These are phyloP conservation scores for Eurotiales sp. DNA, from an alignment of 2,329 filamentous ascomycete genomes.

Conservation along the genomic window DNA sequence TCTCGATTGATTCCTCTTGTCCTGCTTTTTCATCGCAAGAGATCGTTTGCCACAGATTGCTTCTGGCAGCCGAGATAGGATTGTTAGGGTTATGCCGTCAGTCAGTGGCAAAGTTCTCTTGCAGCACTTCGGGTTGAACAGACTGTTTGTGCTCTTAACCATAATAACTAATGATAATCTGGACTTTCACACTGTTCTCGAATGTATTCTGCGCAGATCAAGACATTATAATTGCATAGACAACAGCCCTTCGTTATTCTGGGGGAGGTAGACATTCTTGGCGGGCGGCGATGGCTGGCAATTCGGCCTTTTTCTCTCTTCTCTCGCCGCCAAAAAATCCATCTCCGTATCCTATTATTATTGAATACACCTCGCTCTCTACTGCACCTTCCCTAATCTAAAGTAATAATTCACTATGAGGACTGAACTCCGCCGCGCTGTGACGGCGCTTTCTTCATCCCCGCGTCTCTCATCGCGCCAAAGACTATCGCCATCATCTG, in stretches of 20 bases:
- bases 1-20: neutral
- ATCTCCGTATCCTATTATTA: neutral
- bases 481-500: slow-evolving; percentile 4
- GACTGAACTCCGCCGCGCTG: neutral
- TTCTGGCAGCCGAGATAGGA: neutral
- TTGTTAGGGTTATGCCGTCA: neutral
- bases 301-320: neutral
- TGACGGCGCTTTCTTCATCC: neutral
- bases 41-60: too few species aligned
- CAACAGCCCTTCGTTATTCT: too few species aligned
- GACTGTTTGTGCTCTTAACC: neutral
- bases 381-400: neutral
- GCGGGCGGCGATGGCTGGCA: neutral
- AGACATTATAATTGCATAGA: too few species aligned
- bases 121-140: neutral
- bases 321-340: too few species aligned
- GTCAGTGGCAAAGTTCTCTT: neutral
- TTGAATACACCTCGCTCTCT: neutral
- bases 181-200: neutral
- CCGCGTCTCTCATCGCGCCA: neutral
- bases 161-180: slow-evolving; percentile 10
- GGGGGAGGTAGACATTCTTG: neutral
- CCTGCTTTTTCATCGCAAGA: too few species aligned
- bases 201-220: too few species aligned
- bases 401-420: neutral